These are phyloP conservation scores for Astrocystis sublimbata DNA, from an alignment of 495 filamentous ascomycete species.

Conservation along the genomic window DNA sequence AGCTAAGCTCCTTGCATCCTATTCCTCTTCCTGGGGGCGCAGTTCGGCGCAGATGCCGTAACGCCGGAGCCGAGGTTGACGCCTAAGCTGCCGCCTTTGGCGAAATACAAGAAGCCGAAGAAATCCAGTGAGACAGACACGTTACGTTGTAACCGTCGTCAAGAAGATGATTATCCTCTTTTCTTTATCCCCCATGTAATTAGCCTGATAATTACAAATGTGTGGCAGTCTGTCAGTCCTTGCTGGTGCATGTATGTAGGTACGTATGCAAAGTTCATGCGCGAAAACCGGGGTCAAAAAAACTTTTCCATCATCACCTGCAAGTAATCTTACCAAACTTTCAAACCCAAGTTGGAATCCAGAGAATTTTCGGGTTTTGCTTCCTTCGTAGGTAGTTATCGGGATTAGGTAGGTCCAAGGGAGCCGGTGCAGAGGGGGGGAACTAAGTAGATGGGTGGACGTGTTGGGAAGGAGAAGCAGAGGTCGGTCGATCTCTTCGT, in stretches of 20 bases:
- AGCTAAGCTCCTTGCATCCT: not conserved
- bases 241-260: constrained; percentile 4
- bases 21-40: constrained; percentile 82
- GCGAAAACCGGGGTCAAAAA: not conserved
- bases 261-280: constrained; percentile 8
- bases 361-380: not conserved
- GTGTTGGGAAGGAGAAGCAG: too few relatives aligned
- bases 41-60: constrained; percentile 81
- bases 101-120: constrained; percentile 36
- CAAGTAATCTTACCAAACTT: not conserved
- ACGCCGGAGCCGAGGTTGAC: constrained; percentile 70
- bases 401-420: too few relatives aligned
- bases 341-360: too few relatives aligned
- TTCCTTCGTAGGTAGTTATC: not conserved
- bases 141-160: not conserved
- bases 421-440: too few relatives aligned
- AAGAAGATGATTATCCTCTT: too few relatives aligned
- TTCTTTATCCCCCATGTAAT: not conserved
- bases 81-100: constrained; percentile 54
- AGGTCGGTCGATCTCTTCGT: too few relatives aligned
- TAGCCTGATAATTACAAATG: not conserved
- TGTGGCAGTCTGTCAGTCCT: not conserved
- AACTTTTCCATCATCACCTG: not conserved
- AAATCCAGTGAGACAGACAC: too few relatives aligned
- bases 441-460: too few relatives aligned